phyloP scores from a whole-genome alignment of 2,329 filamentous ascomycete genomes.

The Clarireedia paspali region DNA sequence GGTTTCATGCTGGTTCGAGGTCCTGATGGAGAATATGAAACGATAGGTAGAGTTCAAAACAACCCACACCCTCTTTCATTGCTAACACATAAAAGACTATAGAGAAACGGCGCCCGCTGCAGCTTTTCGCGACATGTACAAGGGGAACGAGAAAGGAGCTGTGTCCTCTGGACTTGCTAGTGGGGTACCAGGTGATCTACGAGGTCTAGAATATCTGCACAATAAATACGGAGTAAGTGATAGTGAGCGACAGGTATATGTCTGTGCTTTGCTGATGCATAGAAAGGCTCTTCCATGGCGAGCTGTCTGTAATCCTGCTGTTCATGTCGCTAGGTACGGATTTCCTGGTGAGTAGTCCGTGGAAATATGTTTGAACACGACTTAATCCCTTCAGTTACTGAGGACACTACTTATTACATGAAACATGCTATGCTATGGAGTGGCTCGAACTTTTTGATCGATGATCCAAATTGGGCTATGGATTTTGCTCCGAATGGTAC shows the following conservation, averaged over 20 bases:
- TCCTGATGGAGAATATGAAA: conserved; percentile 68
- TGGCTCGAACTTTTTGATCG: conserved; percentile 49
- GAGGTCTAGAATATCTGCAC: conserved; percentile 74
- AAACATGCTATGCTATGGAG: conserved; percentile 33
- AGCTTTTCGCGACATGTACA: conserved; percentile 79
- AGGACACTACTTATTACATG: conserved; percentile 73
- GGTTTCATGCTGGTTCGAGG: conserved; percentile 81
- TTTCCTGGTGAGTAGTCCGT: conserved; percentile 39
- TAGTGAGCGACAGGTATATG: not conserved
- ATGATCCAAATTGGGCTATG: conserved; percentile 55
- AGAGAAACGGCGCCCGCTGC: conserved; percentile 80
- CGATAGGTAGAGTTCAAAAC: conserved; percentile 39
- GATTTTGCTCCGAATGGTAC: conserved; percentile 64
- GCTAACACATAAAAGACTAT: conserved; percentile 51
- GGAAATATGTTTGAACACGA: conserved; percentile 11
- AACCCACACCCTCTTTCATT: not conserved
- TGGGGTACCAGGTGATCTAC: conserved; percentile 66
- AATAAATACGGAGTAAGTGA: conserved; percentile 52
- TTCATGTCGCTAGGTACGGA: conserved; percentile 64
- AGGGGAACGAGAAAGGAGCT: conserved; percentile 58
- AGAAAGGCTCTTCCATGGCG: conserved; percentile 53
- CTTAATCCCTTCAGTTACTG: conserved; percentile 43
- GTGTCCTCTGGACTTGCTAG: conserved; percentile 65
- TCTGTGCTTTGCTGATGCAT: not conserved
- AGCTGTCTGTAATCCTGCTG: conserved; percentile 64